Evolutionary conservation across 2,329 filamentous ascomycete genomes (phyloP).

Genomic region (Paraconiothyrium sp.): DNA sequence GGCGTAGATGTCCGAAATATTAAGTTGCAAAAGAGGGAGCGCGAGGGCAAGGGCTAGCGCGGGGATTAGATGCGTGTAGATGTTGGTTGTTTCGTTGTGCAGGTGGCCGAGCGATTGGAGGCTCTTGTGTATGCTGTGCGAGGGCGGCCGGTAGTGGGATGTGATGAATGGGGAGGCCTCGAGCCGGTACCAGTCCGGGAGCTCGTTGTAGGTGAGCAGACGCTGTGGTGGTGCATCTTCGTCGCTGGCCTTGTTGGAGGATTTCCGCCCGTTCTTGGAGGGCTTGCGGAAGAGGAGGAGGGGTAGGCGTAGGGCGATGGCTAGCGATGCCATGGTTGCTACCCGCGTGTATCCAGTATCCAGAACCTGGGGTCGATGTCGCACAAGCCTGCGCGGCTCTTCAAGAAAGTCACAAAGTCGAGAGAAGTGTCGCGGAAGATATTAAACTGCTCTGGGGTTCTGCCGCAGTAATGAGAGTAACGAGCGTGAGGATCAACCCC

Average conservation of each 20-base stretch:
- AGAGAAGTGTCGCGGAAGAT: not conserved
- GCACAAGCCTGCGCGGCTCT: not conserved
- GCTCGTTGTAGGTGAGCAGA: slow-evolving; percentile 45
- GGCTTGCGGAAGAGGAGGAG: slow-evolving; percentile 27
- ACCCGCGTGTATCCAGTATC: not conserved
- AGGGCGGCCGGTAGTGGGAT: slow-evolving; percentile 69
- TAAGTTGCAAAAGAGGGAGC: slow-evolving; percentile 32
- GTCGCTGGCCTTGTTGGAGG: slow-evolving; percentile 7
- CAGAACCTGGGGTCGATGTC: not conserved
- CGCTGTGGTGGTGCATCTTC: slow-evolving; percentile 13
- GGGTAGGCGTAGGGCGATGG: slow-evolving; percentile 26
- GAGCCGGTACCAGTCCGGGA: slow-evolving; percentile 50
- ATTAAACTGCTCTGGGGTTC: not conserved
- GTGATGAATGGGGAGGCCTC: slow-evolving; percentile 73
- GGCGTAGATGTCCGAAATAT: slow-evolving; percentile 29
- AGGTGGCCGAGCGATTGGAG: slow-evolving; percentile 67
- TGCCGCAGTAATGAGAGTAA: no score
- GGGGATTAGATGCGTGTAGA: slow-evolving; percentile 71
- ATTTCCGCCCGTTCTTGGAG: slow-evolving; percentile 5
- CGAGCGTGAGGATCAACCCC: not conserved
- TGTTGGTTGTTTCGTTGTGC: slow-evolving; percentile 74
- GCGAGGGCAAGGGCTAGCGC: slow-evolving; percentile 31
- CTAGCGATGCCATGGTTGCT: slow-evolving; percentile 25
- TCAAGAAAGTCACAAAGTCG: not conserved
- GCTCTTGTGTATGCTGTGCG: slow-evolving; percentile 66